Conservation (phyloP, 495 filamentous ascomycete genomes). For the Penicillium nucicola region DNA sequence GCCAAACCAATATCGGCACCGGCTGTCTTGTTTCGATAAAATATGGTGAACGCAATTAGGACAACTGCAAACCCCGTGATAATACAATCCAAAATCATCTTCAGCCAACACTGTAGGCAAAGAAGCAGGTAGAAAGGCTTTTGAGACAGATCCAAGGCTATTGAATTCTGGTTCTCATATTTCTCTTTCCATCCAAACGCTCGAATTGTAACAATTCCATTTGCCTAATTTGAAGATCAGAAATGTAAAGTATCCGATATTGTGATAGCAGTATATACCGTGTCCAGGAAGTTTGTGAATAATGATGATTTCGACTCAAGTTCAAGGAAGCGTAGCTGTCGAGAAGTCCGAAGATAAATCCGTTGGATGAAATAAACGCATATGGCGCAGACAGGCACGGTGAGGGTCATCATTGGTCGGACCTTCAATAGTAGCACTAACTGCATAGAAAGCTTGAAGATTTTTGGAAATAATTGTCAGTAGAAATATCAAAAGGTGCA, state of each 20-base stretch:
- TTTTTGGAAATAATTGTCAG: constrained; percentile 6
- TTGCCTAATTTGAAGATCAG: constrained; percentile 1
- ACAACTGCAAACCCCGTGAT: constrained; percentile 36
- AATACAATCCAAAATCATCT: constrained; percentile 43
- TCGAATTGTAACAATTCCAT: constrained; percentile 48
- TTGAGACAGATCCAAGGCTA: constrained; percentile 12
- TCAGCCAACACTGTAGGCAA: constrained; percentile 54
- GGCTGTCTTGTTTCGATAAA: constrained; percentile 13
- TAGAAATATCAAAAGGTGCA: no score
- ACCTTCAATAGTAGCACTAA: constrained; percentile 25
- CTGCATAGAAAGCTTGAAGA: constrained; percentile 24
- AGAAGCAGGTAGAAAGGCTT: constrained; percentile 49
- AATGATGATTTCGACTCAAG: constrained; percentile 36
- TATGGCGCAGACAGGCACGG: constrained; percentile 7
- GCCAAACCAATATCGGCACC: constrained; percentile 33
- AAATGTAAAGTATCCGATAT: neutral
- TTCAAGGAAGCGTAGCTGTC: constrained; percentile 17
- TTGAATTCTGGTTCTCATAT: constrained; percentile 18
- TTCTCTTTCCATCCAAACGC: constrained; percentile 42
- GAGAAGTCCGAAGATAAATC: constrained; percentile 16
- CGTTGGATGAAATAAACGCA: constrained; percentile 14
- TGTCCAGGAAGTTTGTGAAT: constrained; percentile 45
- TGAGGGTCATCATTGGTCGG: constrained; percentile 4
- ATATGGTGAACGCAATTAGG: neutral
- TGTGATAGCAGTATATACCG: constrained; percentile 14